phyloP scores from a whole-genome alignment of 208 protist genomes.

The Crithidia sp. region DNA sequence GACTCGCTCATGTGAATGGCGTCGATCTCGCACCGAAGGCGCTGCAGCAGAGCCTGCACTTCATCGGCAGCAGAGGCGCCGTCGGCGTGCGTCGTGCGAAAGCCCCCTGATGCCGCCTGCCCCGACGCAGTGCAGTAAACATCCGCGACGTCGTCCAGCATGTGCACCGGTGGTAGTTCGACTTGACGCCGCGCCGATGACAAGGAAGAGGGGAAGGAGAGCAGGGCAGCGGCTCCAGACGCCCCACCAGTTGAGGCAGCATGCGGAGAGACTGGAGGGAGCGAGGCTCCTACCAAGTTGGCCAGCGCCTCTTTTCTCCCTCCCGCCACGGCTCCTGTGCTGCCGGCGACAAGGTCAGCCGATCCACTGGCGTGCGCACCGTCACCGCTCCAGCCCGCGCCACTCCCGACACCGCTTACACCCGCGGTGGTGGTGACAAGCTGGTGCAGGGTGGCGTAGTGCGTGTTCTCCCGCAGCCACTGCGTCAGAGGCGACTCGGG shows the following conservation, averaged over 20 bases:
- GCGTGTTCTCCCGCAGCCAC: conserved; percentile 27
- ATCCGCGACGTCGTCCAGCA: conserved; percentile 3
- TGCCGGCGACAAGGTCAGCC: neutral
- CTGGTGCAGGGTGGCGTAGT: conserved; percentile 30
- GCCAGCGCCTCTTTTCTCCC: neutral
- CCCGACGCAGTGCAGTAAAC: neutral
- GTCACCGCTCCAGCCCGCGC: neutral
- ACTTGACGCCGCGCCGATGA: conserved; percentile 11
- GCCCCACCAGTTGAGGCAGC: neutral
- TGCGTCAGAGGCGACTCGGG: conserved; percentile 55
- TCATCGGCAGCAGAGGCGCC: neutral
- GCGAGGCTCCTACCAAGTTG: neutral
- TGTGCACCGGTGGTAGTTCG: conserved; percentile 27
- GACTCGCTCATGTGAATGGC: neutral
- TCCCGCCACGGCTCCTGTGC: neutral
- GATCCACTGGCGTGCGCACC: neutral
- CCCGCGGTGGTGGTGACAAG: conserved; percentile 1
- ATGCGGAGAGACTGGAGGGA: neutral
- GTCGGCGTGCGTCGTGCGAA: neutral
- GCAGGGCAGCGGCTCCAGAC: too few relatives aligned
- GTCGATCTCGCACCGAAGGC: conserved; percentile 11
- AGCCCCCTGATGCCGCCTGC: neutral
- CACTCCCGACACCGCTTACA: neutral
- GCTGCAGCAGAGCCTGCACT: neutral
- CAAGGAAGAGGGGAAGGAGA: too few relatives aligned